Base-by-base conservation (phyloP, 73 alveolate species). In the Halteria grandinella region DNA sequence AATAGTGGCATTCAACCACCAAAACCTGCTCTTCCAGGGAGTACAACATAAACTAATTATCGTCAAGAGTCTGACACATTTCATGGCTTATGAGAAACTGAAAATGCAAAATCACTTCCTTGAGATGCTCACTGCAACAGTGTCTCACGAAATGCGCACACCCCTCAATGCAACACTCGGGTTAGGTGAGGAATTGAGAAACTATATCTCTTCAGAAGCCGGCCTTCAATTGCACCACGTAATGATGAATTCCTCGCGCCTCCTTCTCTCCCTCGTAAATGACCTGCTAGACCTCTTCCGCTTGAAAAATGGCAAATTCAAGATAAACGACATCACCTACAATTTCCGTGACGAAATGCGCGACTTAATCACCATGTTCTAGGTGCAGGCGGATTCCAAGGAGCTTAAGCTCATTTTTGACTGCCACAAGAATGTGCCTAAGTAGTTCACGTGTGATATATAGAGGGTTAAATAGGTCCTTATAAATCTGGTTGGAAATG, bases 61-160 rank as follows among this genome's bases (percentile, higher is more conserved):
- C 24, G 39, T 53, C 23, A 17, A 28, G 5, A 23, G 28, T 45
- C 50, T 17, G 37, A 53, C 69, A 10, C 28, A 40, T 5, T 17
- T 28, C 6, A 53, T 53, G 28, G 8, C 10, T 15, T 23, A 17
- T 23, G 39, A 53, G 28, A 53, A 53, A 8, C 25, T 53, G 37
- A 6, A 53, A 23, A 7, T 53, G 11, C 39, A 53, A 20, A 53
- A 53, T 53, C 69, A 53, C 17, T 53, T 17, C 43, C 28, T 15
- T 53, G 69, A 53, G 17, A 53, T 53, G 43, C 47, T 53, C 5
- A 53, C 69, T 17, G 69, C 69, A 40, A 53, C 69, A 17, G 69
- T 53, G 3, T 53, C 69, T 11, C 69, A 53, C 28, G 69, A 53
- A 15, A 18, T 53, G n/a, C 5, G 69, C 6, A 53, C 69, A 6